A percentile compares a stretch with the other conserved stretches of the same genome.
Conservation (phyloP, 495 filamentous ascomycete genomes). For the Durotheca rogersii region DNA sequence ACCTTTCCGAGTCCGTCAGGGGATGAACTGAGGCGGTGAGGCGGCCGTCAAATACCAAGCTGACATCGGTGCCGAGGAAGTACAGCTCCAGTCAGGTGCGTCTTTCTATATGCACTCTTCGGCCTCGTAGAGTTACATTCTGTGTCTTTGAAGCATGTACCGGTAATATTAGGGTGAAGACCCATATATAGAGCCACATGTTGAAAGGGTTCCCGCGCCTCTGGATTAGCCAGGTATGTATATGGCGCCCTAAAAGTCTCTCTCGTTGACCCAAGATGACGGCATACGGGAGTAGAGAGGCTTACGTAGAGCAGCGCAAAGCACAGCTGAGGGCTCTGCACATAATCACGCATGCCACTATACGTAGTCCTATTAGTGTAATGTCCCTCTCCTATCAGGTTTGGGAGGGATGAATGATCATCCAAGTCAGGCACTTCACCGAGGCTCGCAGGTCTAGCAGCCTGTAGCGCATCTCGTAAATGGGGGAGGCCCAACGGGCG, state of each 20-base stretch:
- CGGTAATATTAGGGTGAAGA: background rate
- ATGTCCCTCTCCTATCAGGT: too few relatives aligned
- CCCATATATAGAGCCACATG: background rate
- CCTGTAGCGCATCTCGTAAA: conserved; percentile 5
- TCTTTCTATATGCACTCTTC: too few relatives aligned
- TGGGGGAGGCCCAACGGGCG: background rate
- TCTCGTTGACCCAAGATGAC: conserved; percentile 2
- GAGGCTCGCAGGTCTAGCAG: conserved; percentile 4
- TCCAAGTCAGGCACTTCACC: conserved; percentile 6
- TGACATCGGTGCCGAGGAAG: conserved; percentile 13
- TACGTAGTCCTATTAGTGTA: too few relatives aligned
- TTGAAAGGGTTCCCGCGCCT: background rate
- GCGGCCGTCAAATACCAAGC: background rate
- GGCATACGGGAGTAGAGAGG: conserved; percentile 1
- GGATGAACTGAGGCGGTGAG: background rate
- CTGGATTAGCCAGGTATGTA: background rate
- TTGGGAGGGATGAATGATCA: background rate
- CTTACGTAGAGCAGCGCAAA: conserved; percentile 7
- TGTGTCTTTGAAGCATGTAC: background rate
- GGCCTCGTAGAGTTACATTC: too few relatives aligned
- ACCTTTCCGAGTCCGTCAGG: conserved; percentile 23
- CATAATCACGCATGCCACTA: conserved; percentile 6
- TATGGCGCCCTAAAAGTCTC: background rate
- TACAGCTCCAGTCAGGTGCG: background rate
- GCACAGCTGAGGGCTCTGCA: conserved; percentile 15